phyloP scores from a whole-genome alignment of 23 red algal species.

The Cyanidium caldarium region DNA sequence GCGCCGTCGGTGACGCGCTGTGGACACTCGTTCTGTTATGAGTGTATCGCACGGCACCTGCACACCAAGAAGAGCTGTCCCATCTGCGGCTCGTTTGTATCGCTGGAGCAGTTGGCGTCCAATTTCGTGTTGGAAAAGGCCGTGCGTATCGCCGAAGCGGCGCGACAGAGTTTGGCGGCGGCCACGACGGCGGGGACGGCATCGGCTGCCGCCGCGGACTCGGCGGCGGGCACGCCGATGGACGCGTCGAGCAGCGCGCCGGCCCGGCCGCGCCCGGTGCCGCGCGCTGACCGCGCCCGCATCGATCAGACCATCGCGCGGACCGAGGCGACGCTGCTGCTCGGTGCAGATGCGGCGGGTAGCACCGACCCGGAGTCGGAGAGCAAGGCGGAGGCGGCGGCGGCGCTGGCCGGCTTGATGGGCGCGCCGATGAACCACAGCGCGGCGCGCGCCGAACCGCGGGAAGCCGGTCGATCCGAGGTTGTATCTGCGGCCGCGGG shows the following conservation, averaged over 20 bases:
- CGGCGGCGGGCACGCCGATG: not conserved
- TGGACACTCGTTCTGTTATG: conserved; percentile 73
- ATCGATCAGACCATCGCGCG: not conserved
- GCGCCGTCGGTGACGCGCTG: conserved; percentile 45
- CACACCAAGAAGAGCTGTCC: conserved; percentile 40
- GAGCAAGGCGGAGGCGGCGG: not conserved
- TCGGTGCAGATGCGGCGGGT: not conserved
- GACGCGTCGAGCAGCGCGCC: not conserved
- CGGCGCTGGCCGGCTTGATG: not conserved
- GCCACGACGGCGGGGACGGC: not conserved
- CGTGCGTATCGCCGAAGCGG: not conserved
- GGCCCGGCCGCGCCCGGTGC: not conserved
- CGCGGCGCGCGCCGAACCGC: not conserved
- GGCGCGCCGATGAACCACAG: not conserved
- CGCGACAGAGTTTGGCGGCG: not conserved
- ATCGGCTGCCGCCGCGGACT: not conserved
- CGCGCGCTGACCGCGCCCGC: too few species aligned
- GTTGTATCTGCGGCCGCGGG: too few species aligned
- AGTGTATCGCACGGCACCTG: conserved; percentile 62
- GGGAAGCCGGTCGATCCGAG: too few species aligned
- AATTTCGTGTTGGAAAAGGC: conserved; percentile 8
- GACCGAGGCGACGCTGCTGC: not conserved
- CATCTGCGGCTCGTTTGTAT: conserved; percentile 41
- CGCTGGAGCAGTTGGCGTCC: conserved; percentile 18
- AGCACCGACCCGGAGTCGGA: not conserved